Conservation (phyloP, 1,284 basidiomycete species). For the Peniophora sp. region DNA sequence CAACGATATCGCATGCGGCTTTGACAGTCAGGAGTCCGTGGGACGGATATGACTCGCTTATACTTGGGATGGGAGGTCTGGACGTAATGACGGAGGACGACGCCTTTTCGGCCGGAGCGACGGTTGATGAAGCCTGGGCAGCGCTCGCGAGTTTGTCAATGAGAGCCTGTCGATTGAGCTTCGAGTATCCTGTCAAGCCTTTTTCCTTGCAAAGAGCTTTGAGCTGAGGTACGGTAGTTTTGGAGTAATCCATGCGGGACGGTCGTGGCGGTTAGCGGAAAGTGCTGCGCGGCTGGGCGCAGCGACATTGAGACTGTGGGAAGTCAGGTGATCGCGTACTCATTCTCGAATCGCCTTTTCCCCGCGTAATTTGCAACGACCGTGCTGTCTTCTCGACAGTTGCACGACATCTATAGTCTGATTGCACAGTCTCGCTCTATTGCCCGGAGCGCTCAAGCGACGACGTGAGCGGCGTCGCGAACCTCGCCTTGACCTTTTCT, state of each 20-base stretch:
- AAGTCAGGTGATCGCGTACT: not conserved
- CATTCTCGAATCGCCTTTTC: not conserved
- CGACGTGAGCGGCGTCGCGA: too few relatives aligned
- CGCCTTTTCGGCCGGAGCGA: not conserved
- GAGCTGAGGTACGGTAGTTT: slow-evolving; percentile 51
- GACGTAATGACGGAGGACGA: not conserved
- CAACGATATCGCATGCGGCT: too few relatives aligned
- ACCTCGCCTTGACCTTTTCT: too few relatives aligned
- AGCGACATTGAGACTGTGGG: not conserved
- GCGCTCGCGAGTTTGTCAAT: slow-evolving; percentile 36
- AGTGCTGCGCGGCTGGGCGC: not conserved
- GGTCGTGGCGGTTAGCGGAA: not conserved
- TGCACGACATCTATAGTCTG: too few relatives aligned
- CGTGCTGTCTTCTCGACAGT: too few relatives aligned
- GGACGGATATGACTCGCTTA: too few relatives aligned
- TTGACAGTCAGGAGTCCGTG: too few relatives aligned
- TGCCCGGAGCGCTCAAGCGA: too few relatives aligned
- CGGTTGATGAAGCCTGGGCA: too few relatives aligned
- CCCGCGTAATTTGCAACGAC: too few relatives aligned
- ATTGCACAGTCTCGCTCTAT: too few relatives aligned
- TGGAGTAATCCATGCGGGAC: slow-evolving; percentile 19
- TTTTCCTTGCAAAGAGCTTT: slow-evolving; percentile 61
- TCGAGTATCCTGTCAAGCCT: slow-evolving; percentile 55
- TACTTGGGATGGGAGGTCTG: not conserved
- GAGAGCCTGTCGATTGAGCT: slow-evolving; percentile 50